Conservation (phyloP, 179 eudicot genomes). For the Nepenthes alata region DNA sequence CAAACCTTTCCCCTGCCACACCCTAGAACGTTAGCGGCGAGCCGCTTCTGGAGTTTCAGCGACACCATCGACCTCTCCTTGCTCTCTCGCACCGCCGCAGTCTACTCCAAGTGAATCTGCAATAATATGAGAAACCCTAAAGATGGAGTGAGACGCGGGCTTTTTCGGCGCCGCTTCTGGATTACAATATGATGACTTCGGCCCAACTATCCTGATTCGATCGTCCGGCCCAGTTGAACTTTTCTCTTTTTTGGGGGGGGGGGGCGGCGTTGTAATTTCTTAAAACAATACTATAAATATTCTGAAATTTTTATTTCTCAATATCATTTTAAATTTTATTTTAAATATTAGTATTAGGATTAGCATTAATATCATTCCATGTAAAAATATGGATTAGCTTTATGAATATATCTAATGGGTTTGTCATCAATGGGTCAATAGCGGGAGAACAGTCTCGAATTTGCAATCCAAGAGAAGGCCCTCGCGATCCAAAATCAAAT, state of each 20-base stretch:
- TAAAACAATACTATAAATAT: too few species aligned
- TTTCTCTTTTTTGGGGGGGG: not conserved
- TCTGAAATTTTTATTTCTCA: too few species aligned
- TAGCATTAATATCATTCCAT: too few species aligned
- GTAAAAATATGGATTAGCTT: too few species aligned
- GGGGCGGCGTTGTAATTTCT: not conserved
- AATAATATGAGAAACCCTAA: not conserved
- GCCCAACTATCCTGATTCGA: not conserved
- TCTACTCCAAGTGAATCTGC: not conserved
- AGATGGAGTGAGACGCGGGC: not conserved
- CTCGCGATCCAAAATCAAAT: too few species aligned
- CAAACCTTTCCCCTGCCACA: constrained; percentile 13
- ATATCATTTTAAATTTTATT: too few species aligned
- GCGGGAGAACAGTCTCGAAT: too few species aligned
- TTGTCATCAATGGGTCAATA: too few species aligned
- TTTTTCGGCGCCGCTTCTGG: not conserved
- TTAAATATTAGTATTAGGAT: too few species aligned
- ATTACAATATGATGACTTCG: not conserved
- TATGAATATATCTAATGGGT: too few species aligned
- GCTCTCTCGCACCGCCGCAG: not conserved
- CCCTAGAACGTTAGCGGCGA: constrained; percentile 10
- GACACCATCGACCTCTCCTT: constrained; percentile 9
- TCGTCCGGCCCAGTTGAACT: too few species aligned
- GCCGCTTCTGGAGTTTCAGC: constrained; percentile 14
- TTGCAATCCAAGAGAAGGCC: too few species aligned